These are phyloP conservation scores for Lactifluus pinguis DNA, from an alignment of 768 basidiomycete genomes.

Conservation along the genomic window DNA sequence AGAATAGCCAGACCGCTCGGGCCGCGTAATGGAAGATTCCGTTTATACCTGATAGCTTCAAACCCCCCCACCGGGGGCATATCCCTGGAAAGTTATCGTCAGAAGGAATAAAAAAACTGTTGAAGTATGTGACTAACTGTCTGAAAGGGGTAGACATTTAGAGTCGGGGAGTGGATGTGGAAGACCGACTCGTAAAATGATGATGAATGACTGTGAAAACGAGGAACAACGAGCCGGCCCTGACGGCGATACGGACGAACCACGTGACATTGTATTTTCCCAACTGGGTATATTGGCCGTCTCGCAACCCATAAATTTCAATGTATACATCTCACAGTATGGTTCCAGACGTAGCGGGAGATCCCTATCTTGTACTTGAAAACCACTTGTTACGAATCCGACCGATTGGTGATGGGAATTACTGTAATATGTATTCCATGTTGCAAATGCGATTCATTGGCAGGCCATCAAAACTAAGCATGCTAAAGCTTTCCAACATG, in stretches of 20 bases:
- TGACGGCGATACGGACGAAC: background rate
- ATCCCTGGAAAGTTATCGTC: conserved; percentile 50
- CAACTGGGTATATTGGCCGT: background rate
- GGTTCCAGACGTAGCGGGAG: background rate
- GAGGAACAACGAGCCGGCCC: background rate
- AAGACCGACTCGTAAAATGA: conserved; percentile 12
- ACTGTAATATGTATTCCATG: background rate
- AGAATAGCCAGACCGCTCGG: conserved; percentile 81
- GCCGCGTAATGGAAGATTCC: conserved; percentile 85
- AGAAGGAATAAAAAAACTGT: conserved; percentile 14
- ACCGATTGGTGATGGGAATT: conserved; percentile 15
- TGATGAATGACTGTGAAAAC: background rate
- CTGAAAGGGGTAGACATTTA: conserved; percentile 53
- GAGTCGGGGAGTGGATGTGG: background rate
- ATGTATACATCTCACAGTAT: background rate
- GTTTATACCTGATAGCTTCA: conserved; percentile 88
- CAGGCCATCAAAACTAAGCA: background rate
- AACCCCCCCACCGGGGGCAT: conserved; percentile 95
- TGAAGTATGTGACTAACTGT: conserved; percentile 39
- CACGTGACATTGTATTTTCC: conserved; percentile 12
- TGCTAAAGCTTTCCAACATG: background rate
- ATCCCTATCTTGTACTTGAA: conserved; percentile 2
- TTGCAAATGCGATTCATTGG: background rate
- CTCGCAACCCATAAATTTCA: background rate
- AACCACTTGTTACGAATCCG: conserved; percentile 8